Evolutionary conservation across 176 grass and related monocot species (phyloP), one percentile per base, ranked within the genome.

Genomic region (Aegilops longissima): DNA sequence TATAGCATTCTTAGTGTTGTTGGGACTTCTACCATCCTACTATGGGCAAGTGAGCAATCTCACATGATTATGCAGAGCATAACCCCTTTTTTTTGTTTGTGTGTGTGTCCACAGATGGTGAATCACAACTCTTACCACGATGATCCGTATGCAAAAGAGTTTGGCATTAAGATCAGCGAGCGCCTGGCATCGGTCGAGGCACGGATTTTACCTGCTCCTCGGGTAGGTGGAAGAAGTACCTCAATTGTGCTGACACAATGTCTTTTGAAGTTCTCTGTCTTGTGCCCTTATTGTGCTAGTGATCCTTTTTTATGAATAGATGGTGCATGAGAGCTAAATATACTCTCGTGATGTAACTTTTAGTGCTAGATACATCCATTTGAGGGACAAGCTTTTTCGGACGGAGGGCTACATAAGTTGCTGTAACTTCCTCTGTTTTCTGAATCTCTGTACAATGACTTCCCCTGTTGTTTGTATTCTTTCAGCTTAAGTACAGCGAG

Each of bases 81-180:
- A 51, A 82, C 24, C 44, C 12, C 5, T 47, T 2, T 73, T 23
- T n/a, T 90, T 5, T 69, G 0, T 74, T 49, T 34, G n/a, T 91
- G 8, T 74, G 4, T 76, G 61, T 35, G 11, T 76, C 49, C 17
- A n/a, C 75, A 99, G 97, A 96, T 90, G 79, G 90, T 99, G 73
- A 95, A 82, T 58, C 89, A 93, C 74, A 99, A 99, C 75, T 88
- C 93, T 64, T 99, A 99, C 77, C 77, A 94, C 5, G 76, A 96
- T 2, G 97, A 99, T 83, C 97, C 94, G 66, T 99, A 99, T 71
- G 94, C 97, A 17, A 88, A 88, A 82, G 97, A 98, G 83, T 98
- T 98, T 54, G 97, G 94, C 14, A 98, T 99, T 73, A 99, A 85
- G 80, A 99, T 99, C 62, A 94, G 92, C 14, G 92, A 99, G 51